Evolutionary conservation across 208 protist genomes (phyloP).

Genomic region (Phytomonas sp.): DNA sequence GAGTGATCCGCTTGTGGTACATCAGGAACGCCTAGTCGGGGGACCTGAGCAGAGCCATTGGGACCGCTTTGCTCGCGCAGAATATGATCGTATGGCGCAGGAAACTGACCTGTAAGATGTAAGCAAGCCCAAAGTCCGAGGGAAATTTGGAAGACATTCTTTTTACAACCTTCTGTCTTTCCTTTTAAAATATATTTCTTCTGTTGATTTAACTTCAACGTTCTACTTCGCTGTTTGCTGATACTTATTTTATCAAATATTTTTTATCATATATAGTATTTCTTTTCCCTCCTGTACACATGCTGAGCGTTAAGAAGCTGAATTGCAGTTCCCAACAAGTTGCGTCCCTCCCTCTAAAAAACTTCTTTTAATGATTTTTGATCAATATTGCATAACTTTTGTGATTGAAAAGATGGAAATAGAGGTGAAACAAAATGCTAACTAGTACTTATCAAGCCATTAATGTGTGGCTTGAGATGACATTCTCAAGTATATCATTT

Average conservation of each 20-base stretch:
- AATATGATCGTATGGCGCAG: constrained; percentile 89
- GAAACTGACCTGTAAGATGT: constrained; percentile 46
- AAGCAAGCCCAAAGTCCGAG: not conserved
- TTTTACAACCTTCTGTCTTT: not conserved
- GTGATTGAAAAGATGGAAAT: not conserved
- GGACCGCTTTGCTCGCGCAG: constrained; percentile 89
- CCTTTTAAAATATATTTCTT: constrained; percentile 9
- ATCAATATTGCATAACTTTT: not conserved
- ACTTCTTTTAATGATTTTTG: not conserved
- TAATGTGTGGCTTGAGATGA: too few relatives aligned
- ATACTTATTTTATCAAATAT: constrained; percentile 4
- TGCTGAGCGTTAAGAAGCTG: not conserved
- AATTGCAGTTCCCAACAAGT: not conserved
- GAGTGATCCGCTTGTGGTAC: constrained; percentile 80
- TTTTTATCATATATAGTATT: constrained; percentile 7
- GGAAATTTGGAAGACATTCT: not conserved
- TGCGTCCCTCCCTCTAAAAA: constrained; percentile 7
- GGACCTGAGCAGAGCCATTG: constrained; percentile 78
- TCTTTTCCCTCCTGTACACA: constrained; percentile 8
- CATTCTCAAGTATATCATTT: not conserved
- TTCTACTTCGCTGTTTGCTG: constrained; percentile 8
- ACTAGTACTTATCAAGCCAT: not conserved
- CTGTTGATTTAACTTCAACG: constrained; percentile 3
- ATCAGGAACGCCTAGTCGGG: constrained; percentile 59
- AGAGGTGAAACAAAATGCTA: not conserved